Percentiles rank a stretch among this genome's conserved stretches.
These are phyloP conservation scores for Potentilla sterilis DNA, from an alignment of 306 rosid species.

Conservation along the genomic window DNA sequence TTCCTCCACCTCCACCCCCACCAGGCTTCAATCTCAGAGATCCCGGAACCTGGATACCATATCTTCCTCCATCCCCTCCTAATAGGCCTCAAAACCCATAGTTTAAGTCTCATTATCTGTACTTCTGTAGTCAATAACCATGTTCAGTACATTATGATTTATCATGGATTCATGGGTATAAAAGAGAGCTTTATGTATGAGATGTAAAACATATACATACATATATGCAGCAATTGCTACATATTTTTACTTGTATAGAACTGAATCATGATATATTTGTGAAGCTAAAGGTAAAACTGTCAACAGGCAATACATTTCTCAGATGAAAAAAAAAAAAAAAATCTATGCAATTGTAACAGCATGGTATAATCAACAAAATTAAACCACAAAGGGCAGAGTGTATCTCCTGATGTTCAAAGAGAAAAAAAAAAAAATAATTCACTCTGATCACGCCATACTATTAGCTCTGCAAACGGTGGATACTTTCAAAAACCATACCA, in stretches of 20 bases:
- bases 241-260: not conserved
- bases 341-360: not conserved
- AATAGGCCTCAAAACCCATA: constrained; percentile 36
- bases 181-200: not conserved
- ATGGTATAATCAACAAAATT: not conserved
- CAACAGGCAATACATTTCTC: not conserved
- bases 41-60: constrained; percentile 60
- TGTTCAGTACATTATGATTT: constrained; percentile 2
- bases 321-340: not conserved
- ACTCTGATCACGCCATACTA: not conserved
- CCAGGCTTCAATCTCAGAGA: constrained; percentile 41
- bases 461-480: not conserved
- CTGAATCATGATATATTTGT: not conserved
- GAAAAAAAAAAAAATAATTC: not conserved
- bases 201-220: constrained; percentile 17
- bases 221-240: not conserved
- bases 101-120: constrained; percentile 7
- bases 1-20: constrained; percentile 36
- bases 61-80: constrained; percentile 41
- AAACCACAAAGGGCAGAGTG: not conserved
- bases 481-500: not conserved
- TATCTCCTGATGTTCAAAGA: not conserved
- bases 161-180: not conserved
- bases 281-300: not conserved
- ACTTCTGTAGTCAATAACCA: constrained; percentile 3